A percentile compares a stretch with the other conserved stretches of the same genome.
Evolutionary conservation across 2,329 filamentous ascomycete genomes (phyloP).

Genomic region (Rhexocercosporidium sp.): DNA sequence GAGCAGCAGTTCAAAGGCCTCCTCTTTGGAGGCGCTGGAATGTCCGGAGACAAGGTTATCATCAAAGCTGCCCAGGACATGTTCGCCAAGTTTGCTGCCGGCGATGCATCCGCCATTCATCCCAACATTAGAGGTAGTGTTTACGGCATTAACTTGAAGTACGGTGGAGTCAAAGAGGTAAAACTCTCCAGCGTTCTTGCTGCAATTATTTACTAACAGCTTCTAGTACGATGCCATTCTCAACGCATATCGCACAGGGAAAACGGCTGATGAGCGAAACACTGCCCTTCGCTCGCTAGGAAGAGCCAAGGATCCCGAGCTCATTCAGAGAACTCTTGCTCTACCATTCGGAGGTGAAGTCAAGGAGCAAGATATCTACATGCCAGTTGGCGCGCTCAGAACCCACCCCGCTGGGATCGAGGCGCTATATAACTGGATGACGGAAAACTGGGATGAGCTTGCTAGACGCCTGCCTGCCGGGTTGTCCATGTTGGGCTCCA

Average conservation of each 20-base stretch:
- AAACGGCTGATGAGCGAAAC: slow-evolving; percentile 87
- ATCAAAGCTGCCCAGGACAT: slow-evolving; percentile 85
- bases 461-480: slow-evolving; percentile 83
- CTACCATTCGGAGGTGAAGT: slow-evolving; percentile 80
- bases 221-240: slow-evolving; percentile 75
- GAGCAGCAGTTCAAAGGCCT: slow-evolving; percentile 94
- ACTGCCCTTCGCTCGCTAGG: slow-evolving; percentile 85
- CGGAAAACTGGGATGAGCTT: slow-evolving; percentile 85
- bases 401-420: slow-evolving; percentile 78
- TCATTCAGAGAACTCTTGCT: slow-evolving; percentile 81
- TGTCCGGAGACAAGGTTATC: slow-evolving; percentile 78
- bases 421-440: slow-evolving; percentile 83
- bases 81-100: slow-evolving; percentile 82
- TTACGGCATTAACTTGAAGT: slow-evolving; percentile 81
- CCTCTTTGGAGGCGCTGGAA: slow-evolving; percentile 83
- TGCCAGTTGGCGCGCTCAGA: slow-evolving; percentile 81
- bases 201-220: slow-evolving; percentile 23
- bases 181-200: slow-evolving; percentile 33
- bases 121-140: slow-evolving; percentile 89
- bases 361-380: slow-evolving; percentile 93
- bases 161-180: slow-evolving; percentile 84
- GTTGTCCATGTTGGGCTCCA: slow-evolving; percentile 81
- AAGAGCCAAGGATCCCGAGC: slow-evolving; percentile 74
- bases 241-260: slow-evolving; percentile 75
- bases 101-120: slow-evolving; percentile 82